Evolutionary conservation across 495 filamentous ascomycete species (phyloP).

Genomic region (Cetradonia linearis): DNA sequence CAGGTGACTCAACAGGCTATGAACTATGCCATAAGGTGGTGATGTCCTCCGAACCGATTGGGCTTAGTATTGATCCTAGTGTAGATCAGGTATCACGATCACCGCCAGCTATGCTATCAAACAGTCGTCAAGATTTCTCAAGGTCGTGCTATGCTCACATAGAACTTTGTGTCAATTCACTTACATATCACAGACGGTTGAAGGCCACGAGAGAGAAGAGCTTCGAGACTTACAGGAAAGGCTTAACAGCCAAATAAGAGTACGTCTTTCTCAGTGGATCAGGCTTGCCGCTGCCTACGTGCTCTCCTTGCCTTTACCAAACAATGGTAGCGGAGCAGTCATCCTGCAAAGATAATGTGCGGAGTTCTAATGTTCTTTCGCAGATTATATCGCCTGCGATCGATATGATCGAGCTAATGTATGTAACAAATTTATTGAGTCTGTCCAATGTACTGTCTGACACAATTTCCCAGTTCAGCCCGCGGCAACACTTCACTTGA

Average conservation of each 20-base stretch:
- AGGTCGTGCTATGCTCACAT: constrained; percentile 36
- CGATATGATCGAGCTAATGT: constrained; percentile 91
- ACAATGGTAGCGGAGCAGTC: no score
- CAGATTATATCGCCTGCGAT: constrained; percentile 87
- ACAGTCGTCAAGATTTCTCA: constrained; percentile 70
- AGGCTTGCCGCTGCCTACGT: background rate
- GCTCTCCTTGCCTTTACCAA: background rate
- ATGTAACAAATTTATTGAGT: constrained; percentile 23
- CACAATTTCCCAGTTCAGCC: constrained; percentile 48
- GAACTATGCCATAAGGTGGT: constrained; percentile 74
- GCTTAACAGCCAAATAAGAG: constrained; percentile 74
- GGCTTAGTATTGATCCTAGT: constrained; percentile 15
- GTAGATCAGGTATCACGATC: constrained; percentile 75
- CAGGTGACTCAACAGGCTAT: constrained; percentile 73
- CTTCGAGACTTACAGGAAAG: constrained; percentile 60
- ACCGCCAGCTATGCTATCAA: constrained; percentile 77
- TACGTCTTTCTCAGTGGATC: constrained; percentile 29
- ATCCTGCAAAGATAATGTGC: background rate
- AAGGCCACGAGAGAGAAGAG: constrained; percentile 60
- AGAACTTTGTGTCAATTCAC: background rate
- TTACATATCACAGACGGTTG: constrained; percentile 45
- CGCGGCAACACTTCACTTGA: constrained; percentile 93
- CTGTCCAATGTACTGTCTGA: constrained; percentile 17
- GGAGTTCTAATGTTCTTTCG: background rate
- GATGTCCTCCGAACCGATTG: background rate